A percentile compares a stretch with the other conserved stretches of the same genome.
These are phyloP conservation scores for Lignosus rhinocerotis DNA, from an alignment of 1,284 basidiomycete genomes.

Conservation along the genomic window DNA sequence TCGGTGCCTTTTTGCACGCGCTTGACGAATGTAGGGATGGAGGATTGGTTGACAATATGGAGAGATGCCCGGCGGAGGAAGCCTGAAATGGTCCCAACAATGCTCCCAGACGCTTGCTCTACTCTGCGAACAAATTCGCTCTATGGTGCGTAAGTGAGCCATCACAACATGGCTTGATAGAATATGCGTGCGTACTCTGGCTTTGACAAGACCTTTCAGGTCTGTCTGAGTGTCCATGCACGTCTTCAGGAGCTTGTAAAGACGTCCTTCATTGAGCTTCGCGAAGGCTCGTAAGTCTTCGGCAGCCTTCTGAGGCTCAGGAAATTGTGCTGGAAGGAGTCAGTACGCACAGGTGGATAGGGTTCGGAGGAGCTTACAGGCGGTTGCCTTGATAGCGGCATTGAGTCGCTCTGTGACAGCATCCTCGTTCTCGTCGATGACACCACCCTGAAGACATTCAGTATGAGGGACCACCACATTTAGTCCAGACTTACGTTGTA, in stretches of 20 bases:
- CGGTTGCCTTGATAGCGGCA: slow-evolving; percentile 55
- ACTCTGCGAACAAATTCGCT: slow-evolving; percentile 77
- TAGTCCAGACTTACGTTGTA: slow-evolving; percentile 67
- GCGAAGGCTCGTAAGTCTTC: slow-evolving; percentile 87
- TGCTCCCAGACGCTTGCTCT: slow-evolving; percentile 65
- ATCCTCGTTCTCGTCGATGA: slow-evolving; percentile 81
- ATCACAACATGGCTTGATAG: not conserved
- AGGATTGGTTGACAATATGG: slow-evolving; percentile 82
- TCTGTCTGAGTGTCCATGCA: slow-evolving; percentile 85
- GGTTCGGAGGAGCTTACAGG: slow-evolving; percentile 41
- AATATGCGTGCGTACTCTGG: slow-evolving; percentile 51
- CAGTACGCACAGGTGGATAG: not conserved
- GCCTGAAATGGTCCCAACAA: slow-evolving; percentile 70
- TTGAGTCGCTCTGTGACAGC: slow-evolving; percentile 57
- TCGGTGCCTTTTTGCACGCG: slow-evolving; percentile 52
- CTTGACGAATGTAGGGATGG: slow-evolving; percentile 78
- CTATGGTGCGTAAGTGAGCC: slow-evolving; percentile 35
- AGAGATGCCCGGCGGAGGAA: slow-evolving; percentile 75
- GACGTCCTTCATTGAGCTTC: slow-evolving; percentile 80
- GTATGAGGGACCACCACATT: not conserved
- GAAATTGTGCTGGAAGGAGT: slow-evolving; percentile 48
- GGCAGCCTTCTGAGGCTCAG: slow-evolving; percentile 72
- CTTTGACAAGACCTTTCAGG: slow-evolving; percentile 79
- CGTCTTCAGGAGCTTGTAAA: slow-evolving; percentile 83
- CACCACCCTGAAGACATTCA: slow-evolving; percentile 62